phyloP scores from a whole-genome alignment of 1,284 basidiomycete species.

The Rhodotorula mucilaginosa region DNA sequence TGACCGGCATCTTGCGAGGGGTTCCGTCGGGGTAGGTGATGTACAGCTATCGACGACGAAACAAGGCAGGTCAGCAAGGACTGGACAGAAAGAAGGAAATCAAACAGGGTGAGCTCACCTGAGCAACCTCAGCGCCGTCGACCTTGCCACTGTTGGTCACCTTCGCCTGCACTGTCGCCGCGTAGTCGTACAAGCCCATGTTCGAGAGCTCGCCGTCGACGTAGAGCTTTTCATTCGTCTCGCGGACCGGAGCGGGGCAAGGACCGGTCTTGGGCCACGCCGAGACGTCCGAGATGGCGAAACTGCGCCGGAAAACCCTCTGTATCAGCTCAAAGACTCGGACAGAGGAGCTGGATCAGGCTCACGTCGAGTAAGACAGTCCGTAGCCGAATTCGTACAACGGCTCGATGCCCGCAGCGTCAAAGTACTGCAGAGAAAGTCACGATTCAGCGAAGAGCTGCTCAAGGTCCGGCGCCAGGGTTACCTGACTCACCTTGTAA shows the following conservation, averaged over 20 bases:
- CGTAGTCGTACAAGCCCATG: constrained; percentile 46
- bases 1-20: constrained; percentile 27
- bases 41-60: constrained; percentile 45
- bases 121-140: constrained; percentile 52
- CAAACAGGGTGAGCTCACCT: constrained; percentile 37
- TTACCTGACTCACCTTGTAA: constrained; percentile 21
- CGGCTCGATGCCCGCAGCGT: constrained; percentile 50
- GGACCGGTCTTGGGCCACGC: not conserved
- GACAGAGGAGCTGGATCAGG: too few relatives aligned
- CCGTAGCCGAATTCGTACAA: constrained; percentile 55
- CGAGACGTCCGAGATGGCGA: not conserved
- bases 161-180: constrained; percentile 49
- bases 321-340: not conserved
- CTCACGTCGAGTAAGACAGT: constrained; percentile 50
- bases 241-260: constrained; percentile 38
- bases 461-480: not conserved
- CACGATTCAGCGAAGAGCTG: not conserved
- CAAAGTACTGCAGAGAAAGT: constrained; percentile 48
- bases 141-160: constrained; percentile 52
- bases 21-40: constrained; percentile 48
- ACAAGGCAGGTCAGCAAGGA: not conserved
- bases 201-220: constrained; percentile 9
- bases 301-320: not conserved
- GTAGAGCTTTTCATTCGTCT: constrained; percentile 50
- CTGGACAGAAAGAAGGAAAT: too few relatives aligned